Percentiles rank a stretch among this genome's conserved stretches.
Evolutionary conservation across 331 rosid genomes (phyloP).

Genomic region (Rosa hybrid): DNA sequence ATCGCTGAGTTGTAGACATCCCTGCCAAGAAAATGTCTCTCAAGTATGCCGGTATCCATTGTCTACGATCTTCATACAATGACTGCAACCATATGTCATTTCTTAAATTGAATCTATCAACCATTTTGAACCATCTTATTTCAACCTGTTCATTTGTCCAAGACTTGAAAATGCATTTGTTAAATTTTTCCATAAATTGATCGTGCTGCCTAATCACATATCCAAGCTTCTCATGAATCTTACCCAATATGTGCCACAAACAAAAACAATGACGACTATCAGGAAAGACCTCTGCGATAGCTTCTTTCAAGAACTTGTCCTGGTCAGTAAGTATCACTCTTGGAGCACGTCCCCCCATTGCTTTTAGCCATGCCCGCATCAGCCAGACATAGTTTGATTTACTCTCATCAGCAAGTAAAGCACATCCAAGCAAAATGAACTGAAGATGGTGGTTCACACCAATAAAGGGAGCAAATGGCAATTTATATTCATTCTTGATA

Average conservation of each 20-base stretch:
- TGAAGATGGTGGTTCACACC: slow-evolving; percentile 50
- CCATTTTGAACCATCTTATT: slow-evolving; percentile 40
- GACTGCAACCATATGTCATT: slow-evolving; percentile 35
- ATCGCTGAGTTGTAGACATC: slow-evolving; percentile 38
- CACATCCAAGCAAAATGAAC: slow-evolving; percentile 44
- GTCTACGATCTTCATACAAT: slow-evolving; percentile 38
- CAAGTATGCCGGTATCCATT: slow-evolving; percentile 44
- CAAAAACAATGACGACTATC: slow-evolving; percentile 47
- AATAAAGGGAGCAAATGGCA: slow-evolving; percentile 44
- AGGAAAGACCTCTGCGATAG: slow-evolving; percentile 39
- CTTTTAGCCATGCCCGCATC: slow-evolving; percentile 46
- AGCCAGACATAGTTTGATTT: slow-evolving; percentile 44
- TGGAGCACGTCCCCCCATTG: slow-evolving; percentile 48
- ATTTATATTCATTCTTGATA: slow-evolving; percentile 41
- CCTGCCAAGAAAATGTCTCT: slow-evolving; percentile 38
- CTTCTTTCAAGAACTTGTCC: slow-evolving; percentile 44
- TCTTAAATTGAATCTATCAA: slow-evolving; percentile 36
- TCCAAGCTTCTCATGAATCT: slow-evolving; percentile 47
- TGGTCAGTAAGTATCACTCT: slow-evolving; percentile 39
- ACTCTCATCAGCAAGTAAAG: slow-evolving; percentile 47
- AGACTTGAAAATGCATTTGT: slow-evolving; percentile 45
- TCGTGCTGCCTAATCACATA: slow-evolving; percentile 36
- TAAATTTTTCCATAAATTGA: slow-evolving; percentile 34
- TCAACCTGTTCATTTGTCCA: slow-evolving; percentile 45
- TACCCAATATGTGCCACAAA: slow-evolving; percentile 46